Evolutionary conservation across 108 stramenopile species (phyloP), one percentile per base, ranked within the genome.

Genomic region (Aurantiochytrium sp.): DNA sequence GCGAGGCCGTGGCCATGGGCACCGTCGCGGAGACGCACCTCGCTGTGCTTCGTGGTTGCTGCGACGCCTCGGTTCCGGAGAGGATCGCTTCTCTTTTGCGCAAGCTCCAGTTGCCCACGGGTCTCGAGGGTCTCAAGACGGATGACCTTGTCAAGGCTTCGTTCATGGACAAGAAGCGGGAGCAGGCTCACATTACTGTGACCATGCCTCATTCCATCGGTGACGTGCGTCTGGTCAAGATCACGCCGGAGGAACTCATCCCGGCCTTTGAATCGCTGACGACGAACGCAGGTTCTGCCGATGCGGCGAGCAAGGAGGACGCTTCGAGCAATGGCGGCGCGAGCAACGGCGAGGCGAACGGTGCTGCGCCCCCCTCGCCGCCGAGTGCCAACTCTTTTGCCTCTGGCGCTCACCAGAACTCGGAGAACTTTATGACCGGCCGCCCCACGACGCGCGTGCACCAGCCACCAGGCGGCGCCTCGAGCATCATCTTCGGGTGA

Each of bases 1-100:
- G 99, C 21, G 99, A 99, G 91, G 97, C 96, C 19, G 99, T 98
- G 16, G 94, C 96, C 19, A 96, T 98, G 90, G 99, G 99, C 49
- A 98, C 96, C 44, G 95, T 94, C 72, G 98, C 98, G 97, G 99
- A 98, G 19, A 96, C 98, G 5, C 94, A 95, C 49, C 73, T 83
- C 0, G 73, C 73, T n/a, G 73, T 83, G 73, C 73, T 51, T 10
- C 73, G 73, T 23, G 73, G 73, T 5, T 47, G 16, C 23, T 83
- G 73, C 73, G 73, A 83, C n/a, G 51, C 44, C 18, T 25, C 49
- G 23, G 8, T 83, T 21, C 73, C 73, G 8, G 51, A 83, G 10
- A 25, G 73, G 16, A 83, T 83, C 21, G 28, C 23, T 53, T 18
- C 44, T 5, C 51, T 83, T 6, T 25, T 53, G 23, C 49, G 51